Evolutionary conservation across 768 basidiomycete species (phyloP).

Genomic region (Rhodotorula sphaerocarpa): DNA sequence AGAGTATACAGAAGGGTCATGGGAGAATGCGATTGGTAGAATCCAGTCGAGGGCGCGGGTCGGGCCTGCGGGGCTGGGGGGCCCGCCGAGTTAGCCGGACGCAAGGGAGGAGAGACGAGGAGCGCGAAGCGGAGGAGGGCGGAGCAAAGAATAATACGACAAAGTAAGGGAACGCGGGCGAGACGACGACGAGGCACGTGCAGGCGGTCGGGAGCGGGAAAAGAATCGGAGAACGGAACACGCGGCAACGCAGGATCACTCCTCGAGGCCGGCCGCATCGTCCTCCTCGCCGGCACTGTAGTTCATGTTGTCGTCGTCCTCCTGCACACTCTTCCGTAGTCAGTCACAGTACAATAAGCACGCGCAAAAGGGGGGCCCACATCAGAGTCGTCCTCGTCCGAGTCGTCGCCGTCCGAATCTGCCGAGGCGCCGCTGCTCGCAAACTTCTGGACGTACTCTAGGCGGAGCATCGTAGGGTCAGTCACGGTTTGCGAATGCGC

Average conservation of each 20-base stretch:
- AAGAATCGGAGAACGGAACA: not conserved
- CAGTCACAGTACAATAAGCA: not conserved
- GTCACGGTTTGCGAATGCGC: not conserved
- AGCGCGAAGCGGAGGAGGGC: too few species aligned
- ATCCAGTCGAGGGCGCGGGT: too few species aligned
- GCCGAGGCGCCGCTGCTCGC: constrained; percentile 85
- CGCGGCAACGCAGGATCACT: not conserved
- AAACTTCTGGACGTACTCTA: constrained; percentile 91
- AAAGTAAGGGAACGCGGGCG: not conserved
- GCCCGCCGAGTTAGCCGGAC: too few species aligned
- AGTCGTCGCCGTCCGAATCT: constrained; percentile 52
- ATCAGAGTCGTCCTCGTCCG: constrained; percentile 55
- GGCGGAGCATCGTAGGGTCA: not conserved
- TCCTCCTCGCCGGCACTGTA: constrained; percentile 60
- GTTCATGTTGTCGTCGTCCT: constrained; percentile 62
- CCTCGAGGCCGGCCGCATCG: constrained; percentile 43
- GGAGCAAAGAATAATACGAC: not conserved
- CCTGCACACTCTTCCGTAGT: constrained; percentile 55
- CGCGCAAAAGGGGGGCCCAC: too few species aligned
- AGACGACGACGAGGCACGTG: not conserved
- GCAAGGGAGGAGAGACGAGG: too few species aligned
- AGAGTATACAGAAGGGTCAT: not conserved
- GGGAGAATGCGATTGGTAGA: constrained; percentile 17
- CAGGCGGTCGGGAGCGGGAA: not conserved
- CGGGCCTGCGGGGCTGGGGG: too few species aligned